These are phyloP conservation scores for Populus tomentosa DNA, from an alignment of 441 rosid genomes.

Conservation along the genomic window DNA sequence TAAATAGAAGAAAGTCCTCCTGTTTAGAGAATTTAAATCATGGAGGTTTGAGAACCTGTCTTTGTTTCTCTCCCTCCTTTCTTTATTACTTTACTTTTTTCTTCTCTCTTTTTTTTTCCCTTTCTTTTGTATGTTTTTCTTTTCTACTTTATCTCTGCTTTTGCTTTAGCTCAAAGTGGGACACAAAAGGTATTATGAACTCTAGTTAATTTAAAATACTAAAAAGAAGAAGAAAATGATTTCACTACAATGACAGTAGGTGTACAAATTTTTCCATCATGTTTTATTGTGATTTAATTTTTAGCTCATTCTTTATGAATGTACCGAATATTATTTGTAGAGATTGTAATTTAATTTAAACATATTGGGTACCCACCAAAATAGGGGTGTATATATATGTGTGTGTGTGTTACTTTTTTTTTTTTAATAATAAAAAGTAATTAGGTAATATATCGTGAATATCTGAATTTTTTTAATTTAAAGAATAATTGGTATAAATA, in stretches of 20 bases:
- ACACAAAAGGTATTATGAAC: conserved; percentile 63
- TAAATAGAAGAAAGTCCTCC: conserved; percentile 34
- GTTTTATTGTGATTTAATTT: background rate
- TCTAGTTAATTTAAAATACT: conserved; percentile 30
- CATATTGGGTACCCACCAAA: background rate
- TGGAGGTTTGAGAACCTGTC: conserved; percentile 46
- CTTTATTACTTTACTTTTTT: conserved; percentile 24
- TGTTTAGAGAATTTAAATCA: conserved; percentile 51
- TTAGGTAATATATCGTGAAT: background rate
- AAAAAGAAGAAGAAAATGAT: background rate
- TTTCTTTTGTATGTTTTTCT: conserved; percentile 16
- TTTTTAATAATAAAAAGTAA: too few species aligned
- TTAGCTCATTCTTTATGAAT: background rate
- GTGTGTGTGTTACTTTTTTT: too few species aligned
- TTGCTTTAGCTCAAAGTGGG: conserved; percentile 94
- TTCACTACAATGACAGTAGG: conserved; percentile 26
- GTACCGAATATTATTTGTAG: background rate
- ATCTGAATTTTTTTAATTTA: too few species aligned
- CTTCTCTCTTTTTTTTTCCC: conserved; percentile 23
- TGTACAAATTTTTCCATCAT: conserved; percentile 17
- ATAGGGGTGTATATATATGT: too few species aligned
- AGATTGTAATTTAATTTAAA: background rate
- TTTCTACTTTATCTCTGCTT: conserved; percentile 49
- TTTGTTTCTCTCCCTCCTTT: conserved; percentile 28
- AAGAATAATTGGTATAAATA: background rate